A percentile compares a stretch with the other conserved stretches of the same genome.
Evolutionary conservation across 768 basidiomycete species (phyloP).

Genomic region (Atractiella rhizophila): DNA sequence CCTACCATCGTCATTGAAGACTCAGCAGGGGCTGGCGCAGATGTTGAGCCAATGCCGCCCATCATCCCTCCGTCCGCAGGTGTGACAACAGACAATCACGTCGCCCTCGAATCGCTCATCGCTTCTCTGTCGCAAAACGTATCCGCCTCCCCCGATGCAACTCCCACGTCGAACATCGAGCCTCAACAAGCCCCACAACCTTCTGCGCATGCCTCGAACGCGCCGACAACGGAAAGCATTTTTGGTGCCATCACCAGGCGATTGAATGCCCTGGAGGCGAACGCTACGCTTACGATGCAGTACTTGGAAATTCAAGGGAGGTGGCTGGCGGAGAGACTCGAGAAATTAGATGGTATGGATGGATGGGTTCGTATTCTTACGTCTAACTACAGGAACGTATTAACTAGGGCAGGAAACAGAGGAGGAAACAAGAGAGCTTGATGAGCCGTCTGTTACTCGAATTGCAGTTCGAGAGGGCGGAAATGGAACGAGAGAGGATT

Average conservation of each 20-base stretch:
- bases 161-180: not conserved
- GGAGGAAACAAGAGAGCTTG: constrained; percentile 41
- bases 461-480: constrained; percentile 39
- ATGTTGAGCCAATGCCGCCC: too few species aligned
- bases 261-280: constrained; percentile 54
- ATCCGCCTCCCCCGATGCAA: not conserved
- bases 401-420: constrained; percentile 29
- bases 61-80: not conserved
- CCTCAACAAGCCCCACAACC: too few species aligned
- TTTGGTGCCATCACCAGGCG: constrained; percentile 92
- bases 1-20: too few species aligned
- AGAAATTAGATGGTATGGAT: constrained; percentile 39
- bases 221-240: constrained; percentile 81
- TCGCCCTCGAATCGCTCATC: too few species aligned
- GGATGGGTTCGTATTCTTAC: too few species aligned
- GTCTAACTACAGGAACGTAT: too few species aligned
- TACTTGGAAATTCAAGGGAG: constrained; percentile 70
- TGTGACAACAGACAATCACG: constrained; percentile 2
- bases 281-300: constrained; percentile 53
- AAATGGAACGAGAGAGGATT: constrained; percentile 43
- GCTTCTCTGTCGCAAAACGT: too few species aligned
- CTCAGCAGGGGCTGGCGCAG: too few species aligned
- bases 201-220: constrained; percentile 4
- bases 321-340: constrained; percentile 46
- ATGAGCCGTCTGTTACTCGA: constrained; percentile 40